Evolutionary conservation across 2,329 filamentous ascomycete genomes (phyloP).

Genomic region (Colletotrichum caudatum): DNA sequence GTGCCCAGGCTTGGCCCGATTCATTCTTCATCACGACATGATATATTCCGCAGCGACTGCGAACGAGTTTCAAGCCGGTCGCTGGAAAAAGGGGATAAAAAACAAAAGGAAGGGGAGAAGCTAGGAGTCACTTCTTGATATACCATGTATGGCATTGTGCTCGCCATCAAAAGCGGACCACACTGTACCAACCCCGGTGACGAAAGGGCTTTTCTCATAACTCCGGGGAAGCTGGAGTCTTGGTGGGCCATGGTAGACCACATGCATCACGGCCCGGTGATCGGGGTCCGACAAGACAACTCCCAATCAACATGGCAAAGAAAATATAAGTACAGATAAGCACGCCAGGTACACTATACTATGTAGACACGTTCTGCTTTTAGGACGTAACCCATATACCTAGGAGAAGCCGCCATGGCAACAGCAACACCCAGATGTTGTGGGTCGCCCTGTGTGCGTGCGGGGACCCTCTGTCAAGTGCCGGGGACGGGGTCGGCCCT

Average conservation of each 20-base stretch:
- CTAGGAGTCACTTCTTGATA: neutral
- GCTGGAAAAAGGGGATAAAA: neutral
- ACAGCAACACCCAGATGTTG: slow-evolving; percentile 1
- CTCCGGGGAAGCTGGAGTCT: slow-evolving; percentile 6
- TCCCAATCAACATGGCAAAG: neutral
- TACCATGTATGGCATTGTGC: neutral
- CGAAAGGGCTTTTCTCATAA: neutral
- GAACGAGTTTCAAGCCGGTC: neutral
- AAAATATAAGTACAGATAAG: neutral
- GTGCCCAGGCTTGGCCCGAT: neutral
- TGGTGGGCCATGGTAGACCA: neutral
- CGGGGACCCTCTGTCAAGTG: neutral
- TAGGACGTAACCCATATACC: too few species aligned
- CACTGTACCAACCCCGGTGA: neutral
- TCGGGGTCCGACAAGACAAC: neutral
- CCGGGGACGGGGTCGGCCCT: neutral
- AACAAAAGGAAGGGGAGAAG: too few species aligned
- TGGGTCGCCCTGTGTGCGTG: neutral
- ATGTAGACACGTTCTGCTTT: too few species aligned
- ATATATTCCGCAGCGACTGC: neutral
- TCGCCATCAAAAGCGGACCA: neutral
- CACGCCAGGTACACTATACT: too few species aligned
- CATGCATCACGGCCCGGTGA: neutral
- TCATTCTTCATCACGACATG: neutral
- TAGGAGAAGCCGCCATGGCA: too few species aligned